A percentile compares a stretch with the other conserved stretches of the same genome.
phyloP scores from a whole-genome alignment of 306 rosid species.

The Parietaria judaica region DNA sequence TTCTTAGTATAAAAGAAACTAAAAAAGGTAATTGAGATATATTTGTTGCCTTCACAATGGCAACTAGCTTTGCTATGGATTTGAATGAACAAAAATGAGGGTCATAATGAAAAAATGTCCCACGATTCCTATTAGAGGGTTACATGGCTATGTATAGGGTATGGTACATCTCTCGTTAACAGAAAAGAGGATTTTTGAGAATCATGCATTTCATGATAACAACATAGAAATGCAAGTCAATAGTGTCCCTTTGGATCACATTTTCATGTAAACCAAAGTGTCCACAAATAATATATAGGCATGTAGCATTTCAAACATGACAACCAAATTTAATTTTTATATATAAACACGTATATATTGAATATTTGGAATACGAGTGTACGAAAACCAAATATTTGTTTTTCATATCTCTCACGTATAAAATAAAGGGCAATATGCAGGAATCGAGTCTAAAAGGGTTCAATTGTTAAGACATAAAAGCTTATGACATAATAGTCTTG shows the following conservation, averaged over 20 bases:
- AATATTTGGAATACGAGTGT: too few species aligned
- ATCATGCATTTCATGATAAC: constrained; percentile 14
- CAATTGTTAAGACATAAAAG: too few species aligned
- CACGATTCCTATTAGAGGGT: background rate
- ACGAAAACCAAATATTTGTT: too few species aligned
- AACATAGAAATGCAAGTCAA: constrained; percentile 26
- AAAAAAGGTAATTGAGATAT: background rate
- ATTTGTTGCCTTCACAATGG: background rate
- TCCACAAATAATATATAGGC: background rate
- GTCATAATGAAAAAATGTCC: background rate
- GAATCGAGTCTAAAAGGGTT: too few species aligned
- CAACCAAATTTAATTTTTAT: constrained; percentile 9
- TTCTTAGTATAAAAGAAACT: background rate
- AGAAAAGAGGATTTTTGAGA: background rate
- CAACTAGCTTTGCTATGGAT: background rate
- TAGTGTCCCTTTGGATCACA: constrained; percentile 25
- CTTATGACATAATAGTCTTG: too few species aligned
- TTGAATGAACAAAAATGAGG: constrained; percentile 1
- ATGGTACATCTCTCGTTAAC: constrained; percentile 11
- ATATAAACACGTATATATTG: background rate
- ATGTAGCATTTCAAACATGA: background rate
- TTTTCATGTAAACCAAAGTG: constrained; percentile 15
- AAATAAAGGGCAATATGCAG: too few species aligned
- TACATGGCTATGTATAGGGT: background rate
- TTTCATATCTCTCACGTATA: too few species aligned